These are phyloP conservation scores for Przewalskia tangutica DNA, from an alignment of 257 asterid genomes.

Conservation along the genomic window DNA sequence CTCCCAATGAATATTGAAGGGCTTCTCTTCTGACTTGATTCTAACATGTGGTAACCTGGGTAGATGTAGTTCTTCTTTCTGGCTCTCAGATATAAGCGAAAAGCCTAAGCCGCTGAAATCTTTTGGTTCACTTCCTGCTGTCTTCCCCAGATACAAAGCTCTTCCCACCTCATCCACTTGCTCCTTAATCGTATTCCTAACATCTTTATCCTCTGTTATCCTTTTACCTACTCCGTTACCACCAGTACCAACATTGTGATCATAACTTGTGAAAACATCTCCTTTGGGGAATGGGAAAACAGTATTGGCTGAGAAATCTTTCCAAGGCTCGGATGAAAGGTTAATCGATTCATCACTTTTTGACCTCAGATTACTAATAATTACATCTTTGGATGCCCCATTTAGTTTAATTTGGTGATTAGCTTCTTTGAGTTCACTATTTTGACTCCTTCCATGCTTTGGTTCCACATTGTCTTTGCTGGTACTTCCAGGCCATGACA, in stretches of 20 bases:
- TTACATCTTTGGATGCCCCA: neutral
- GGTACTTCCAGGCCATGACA: conserved; percentile 2
- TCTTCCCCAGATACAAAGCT: conserved; percentile 12
- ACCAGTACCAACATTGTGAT: neutral
- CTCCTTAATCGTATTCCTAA: conserved; percentile 10
- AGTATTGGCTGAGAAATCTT: conserved; percentile 4
- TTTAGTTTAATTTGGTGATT: conserved; percentile 1
- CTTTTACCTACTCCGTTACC: conserved; percentile 10
- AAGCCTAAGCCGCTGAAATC: conserved; percentile 1
- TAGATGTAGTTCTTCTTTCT: conserved; percentile 14
- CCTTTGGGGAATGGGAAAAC: conserved; percentile 12
- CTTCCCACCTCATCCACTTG: conserved; percentile 21
- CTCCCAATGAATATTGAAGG: conserved; percentile 14
- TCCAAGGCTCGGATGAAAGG: conserved; percentile 5
- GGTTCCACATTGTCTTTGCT: conserved; percentile 3
- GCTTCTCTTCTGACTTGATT: conserved; percentile 16
- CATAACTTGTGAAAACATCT: conserved; percentile 6
- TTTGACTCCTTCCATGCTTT: conserved; percentile 9
- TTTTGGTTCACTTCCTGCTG: conserved; percentile 7
- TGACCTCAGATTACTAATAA: neutral
- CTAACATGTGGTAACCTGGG: conserved; percentile 22
- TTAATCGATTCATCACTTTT: neutral
- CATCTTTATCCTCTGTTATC: neutral
- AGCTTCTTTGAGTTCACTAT: conserved; percentile 7
- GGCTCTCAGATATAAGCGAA: conserved; percentile 12